Conservation (phyloP, 495 filamentous ascomycete species). For the Xylaria palmicola region DNA sequence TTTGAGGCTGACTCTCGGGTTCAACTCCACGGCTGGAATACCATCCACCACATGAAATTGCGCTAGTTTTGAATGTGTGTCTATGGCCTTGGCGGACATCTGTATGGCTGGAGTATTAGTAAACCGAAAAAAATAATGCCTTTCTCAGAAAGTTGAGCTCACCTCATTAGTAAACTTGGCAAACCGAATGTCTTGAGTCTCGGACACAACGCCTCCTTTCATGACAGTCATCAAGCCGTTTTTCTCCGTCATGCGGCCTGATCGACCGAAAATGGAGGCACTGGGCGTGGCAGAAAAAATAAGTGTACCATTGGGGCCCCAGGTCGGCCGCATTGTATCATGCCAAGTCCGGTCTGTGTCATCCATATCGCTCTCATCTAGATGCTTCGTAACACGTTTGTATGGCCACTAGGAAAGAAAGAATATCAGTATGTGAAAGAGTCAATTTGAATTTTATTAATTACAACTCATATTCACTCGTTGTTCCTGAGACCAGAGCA, state of each 20-base stretch:
- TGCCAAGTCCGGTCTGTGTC: constrained; percentile 59
- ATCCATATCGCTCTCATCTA: constrained; percentile 57
- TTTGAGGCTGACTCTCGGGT: constrained; percentile 25
- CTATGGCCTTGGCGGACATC: constrained; percentile 30
- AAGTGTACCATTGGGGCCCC: constrained; percentile 72
- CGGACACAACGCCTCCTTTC: constrained; percentile 34
- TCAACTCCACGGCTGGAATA: constrained; percentile 49
- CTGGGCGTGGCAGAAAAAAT: constrained; percentile 54
- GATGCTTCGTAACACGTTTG: constrained; percentile 69
- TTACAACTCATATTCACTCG: constrained; percentile 35
- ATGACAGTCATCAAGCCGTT: constrained; percentile 31
- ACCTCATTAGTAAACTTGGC: constrained; percentile 53
- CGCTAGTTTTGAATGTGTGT: constrained; percentile 23
- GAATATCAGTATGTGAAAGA: constrained; percentile 32
- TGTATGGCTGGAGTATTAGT: constrained; percentile 11
- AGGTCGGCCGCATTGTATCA: constrained; percentile 69
- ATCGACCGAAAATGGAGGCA: constrained; percentile 34
- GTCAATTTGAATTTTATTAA: constrained; percentile 28
- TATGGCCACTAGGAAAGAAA: constrained; percentile 75
- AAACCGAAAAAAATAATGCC: not conserved
- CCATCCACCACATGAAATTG: constrained; percentile 28
- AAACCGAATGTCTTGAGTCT: constrained; percentile 51
- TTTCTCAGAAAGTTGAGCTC: constrained; percentile 18
- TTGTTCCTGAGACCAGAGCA: constrained; percentile 24
- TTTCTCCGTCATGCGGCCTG: constrained; percentile 23